Evolutionary conservation across 305 asterid genomes (phyloP).

Genomic region (Fraxinus platypoda): DNA sequence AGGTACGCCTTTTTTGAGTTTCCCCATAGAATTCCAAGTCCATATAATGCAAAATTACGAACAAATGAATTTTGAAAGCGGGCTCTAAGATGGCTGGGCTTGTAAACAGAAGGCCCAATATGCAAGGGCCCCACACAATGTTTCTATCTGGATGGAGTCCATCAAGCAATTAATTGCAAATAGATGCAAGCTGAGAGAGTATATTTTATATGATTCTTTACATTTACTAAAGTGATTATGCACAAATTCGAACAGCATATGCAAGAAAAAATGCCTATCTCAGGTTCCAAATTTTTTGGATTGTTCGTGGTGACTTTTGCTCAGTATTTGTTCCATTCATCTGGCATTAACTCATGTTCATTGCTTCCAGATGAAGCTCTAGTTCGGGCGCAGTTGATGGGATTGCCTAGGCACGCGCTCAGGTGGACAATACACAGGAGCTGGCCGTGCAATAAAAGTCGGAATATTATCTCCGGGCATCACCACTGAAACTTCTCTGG

Average conservation of each 20-base stretch:
- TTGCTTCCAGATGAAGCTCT: slow-evolving; percentile 20
- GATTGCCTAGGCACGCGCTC: slow-evolving; percentile 67
- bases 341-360: neutral
- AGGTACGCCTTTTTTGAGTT: neutral
- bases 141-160: neutral
- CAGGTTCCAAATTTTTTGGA: neutral
- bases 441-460: slow-evolving; percentile 79
- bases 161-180: neutral
- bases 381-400: slow-evolving; percentile 34
- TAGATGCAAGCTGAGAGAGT: neutral
- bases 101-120: neutral
- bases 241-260: neutral
- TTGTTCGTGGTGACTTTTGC: neutral
- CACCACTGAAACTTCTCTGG: slow-evolving; percentile 72
- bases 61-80: neutral
- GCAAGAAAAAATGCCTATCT: neutral
- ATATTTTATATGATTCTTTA: neutral
- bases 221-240: neutral
- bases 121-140: neutral
- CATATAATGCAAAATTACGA: neutral
- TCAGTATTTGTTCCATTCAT: neutral
- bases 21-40: neutral
- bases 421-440: slow-evolving; percentile 75
- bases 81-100: neutral
- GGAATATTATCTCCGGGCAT: slow-evolving; percentile 84